Base-by-base conservation (phyloP, 78 protist genomes). In the Capsaspora owczarzaki region DNA sequence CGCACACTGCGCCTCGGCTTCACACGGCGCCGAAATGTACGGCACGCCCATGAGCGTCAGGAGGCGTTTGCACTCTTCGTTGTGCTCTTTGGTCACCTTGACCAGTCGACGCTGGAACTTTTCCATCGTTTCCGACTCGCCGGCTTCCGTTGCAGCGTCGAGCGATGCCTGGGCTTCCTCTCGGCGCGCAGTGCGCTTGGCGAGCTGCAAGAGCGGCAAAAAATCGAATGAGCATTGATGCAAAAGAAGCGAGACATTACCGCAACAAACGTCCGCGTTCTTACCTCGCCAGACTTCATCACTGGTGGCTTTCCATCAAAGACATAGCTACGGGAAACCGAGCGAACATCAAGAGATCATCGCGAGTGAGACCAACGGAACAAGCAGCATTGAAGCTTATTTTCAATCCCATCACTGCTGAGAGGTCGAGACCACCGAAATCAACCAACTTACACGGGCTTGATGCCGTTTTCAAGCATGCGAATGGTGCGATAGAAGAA, bases 1-100 rank as follows among this genome's bases (percentile, higher is more conserved):
- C 0, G 98, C 99, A 51, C 99, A 95, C 82, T 97, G 98, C 31
- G 99, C 98, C 82, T 98, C 99, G 0, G 99, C 99, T 77, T 98
- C 99, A 46, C 93, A 76, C 38, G 97, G 96, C 25, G 99, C 98
- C 76, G 81, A 47, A 12, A 79, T 8, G 61, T 12, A 74, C 0
- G 99, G 99, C 14, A 98, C 74, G 70, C 99, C 99, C 99, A 98
- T 95, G 37, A 96, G 87, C 8, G 14, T 4, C 3, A 98, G 77
- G 38, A 98, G 88, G 51, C 69, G 33, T 82, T 92, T 82, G 89
- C 92, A 86, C 37, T 98, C 99, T 20, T 86, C 98, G 41, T 77
- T 88, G 80, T 96, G 98, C 75, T 97, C 86, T 25, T 51, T 25
- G 1, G 93, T 78, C 20, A 95, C 97, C 29, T 69, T 40, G 41